Base-by-base conservation (phyloP, 2,329 filamentous ascomycete species). In the Kalmusia sp. region DNA sequence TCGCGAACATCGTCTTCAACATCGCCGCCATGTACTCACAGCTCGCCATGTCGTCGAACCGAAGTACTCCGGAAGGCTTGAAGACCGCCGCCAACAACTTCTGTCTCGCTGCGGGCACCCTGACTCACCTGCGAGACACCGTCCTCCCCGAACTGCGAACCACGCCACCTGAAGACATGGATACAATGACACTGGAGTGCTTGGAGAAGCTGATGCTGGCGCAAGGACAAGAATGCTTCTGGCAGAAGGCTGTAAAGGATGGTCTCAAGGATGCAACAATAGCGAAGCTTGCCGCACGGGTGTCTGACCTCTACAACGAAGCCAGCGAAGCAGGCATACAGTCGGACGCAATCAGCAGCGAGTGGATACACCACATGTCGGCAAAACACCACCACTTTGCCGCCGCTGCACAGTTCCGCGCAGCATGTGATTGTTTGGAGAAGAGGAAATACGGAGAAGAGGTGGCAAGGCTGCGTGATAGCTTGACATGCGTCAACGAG, bases 381-480 rank as follows among this genome's bases (percentile, higher is more conserved):
- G 95, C 93, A 5, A 99, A 98, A 73, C 93, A 98, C 69, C 91
- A 97, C 69, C 95, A 98, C 74, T 98, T 99, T 76, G 93, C 93
- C 1, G 93, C 92, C 0, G 95, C 95, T 0, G 95, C 95, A 0
- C 95, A 99, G 71, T 98, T 93, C 65, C 83, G 95, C 12, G 92
- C 93, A 22, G 92, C 95, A 0, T 88, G 92, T 58, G 93, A 97
- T 68, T 95, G 91, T 63, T 74, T 99, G 12, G 95, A 98, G 76
- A 98, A 96, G 82, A 83, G 89, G 44, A 96, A 89, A 69, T 99
- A 97, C 62, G 95, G 95, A 41, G 95, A 99, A 71, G 95, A 99
- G 77, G 89, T 99, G 17, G 92, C 95, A 1, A 84, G 95, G 8
- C 74, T 99, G 46, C 84, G 85, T 38, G 93, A 98, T 67, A 91